A percentile compares a stretch with the other conserved stretches of the same genome.
Conservation (phyloP, 176 grass and related monocot genomes). For the Saccharum spontaneum region DNA sequence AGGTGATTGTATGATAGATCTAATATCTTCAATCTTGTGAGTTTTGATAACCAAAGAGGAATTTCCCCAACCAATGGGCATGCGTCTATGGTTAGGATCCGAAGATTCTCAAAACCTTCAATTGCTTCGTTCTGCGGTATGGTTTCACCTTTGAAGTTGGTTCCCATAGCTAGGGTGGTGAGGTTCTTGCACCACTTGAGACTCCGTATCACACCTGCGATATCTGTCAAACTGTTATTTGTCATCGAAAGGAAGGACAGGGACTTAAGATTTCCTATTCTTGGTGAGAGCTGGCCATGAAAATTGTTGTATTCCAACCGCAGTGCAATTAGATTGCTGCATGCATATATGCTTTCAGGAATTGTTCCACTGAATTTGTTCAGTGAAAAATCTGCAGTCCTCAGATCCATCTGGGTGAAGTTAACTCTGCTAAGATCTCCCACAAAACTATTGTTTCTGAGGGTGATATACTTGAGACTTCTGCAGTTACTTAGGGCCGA, state of each 20-base stretch:
- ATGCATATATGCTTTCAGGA: constrained; percentile 71
- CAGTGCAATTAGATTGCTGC: constrained; percentile 60
- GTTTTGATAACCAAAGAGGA: constrained; percentile 64
- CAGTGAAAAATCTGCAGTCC: constrained; percentile 56
- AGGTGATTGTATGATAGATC: constrained; percentile 66
- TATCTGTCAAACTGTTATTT: constrained; percentile 52
- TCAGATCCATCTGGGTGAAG: constrained; percentile 54
- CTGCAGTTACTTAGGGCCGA: constrained; percentile 55
- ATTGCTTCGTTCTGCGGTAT: constrained; percentile 43
- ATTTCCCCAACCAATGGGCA: constrained; percentile 49
- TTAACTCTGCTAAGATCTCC: constrained; percentile 58
- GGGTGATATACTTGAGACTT: constrained; percentile 52
- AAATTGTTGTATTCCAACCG: constrained; percentile 58
- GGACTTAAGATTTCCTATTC: constrained; percentile 41
- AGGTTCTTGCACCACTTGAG: constrained; percentile 61
- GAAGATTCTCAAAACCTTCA: constrained; percentile 64
- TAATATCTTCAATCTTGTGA: constrained; percentile 57
- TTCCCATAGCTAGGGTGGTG: constrained; percentile 48
- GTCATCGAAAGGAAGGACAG: constrained; percentile 68
- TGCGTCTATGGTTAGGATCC: constrained; percentile 42
- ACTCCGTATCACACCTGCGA: constrained; percentile 45
- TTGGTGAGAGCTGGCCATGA: constrained; percentile 55
- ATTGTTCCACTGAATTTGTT: constrained; percentile 61
- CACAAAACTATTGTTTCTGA: constrained; percentile 61
- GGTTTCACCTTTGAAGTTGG: constrained; percentile 55